phyloP scores from a whole-genome alignment of 805 yeast species.

The Candida montana region DNA sequence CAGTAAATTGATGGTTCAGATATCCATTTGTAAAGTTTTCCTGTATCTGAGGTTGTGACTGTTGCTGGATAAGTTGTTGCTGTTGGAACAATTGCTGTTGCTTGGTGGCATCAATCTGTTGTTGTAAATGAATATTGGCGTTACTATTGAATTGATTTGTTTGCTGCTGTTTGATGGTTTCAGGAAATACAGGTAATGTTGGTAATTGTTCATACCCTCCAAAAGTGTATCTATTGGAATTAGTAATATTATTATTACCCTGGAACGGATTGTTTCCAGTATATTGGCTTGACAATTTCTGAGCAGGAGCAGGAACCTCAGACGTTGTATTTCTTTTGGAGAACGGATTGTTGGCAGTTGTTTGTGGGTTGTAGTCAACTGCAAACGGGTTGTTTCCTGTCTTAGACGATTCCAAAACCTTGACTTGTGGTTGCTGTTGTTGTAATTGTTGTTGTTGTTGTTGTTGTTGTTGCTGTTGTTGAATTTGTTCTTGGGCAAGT shows the following conservation, averaged over 20 bases:
- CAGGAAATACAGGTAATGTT: conserved; percentile 65
- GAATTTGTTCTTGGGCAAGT: neutral
- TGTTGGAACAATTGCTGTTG: conserved; percentile 20
- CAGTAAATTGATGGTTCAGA: conserved; percentile 11
- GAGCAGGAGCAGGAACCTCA: neutral
- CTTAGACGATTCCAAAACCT: conserved; percentile 11
- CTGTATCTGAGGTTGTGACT: conserved; percentile 22
- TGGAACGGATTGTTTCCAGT: conserved; percentile 39
- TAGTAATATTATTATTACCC: conserved; percentile 10
- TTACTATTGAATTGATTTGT: conserved; percentile 33
- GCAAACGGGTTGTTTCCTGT: conserved; percentile 29
- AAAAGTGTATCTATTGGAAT: conserved; percentile 46
- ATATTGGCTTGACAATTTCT: conserved; percentile 19
- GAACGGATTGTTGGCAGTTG: conserved; percentile 27
- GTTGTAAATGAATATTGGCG: conserved; percentile 33
- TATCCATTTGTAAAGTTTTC: conserved; percentile 3
- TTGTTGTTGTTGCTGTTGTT: conserved; percentile 13
- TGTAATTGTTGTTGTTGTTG: conserved; percentile 20
- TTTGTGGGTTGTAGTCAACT: conserved; percentile 14
- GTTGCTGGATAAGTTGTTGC: conserved; percentile 8
- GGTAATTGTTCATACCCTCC: conserved; percentile 68
- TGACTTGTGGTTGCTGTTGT: conserved; percentile 11
- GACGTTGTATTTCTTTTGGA: conserved; percentile 7
- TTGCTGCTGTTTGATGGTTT: conserved; percentile 42
- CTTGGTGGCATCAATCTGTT: conserved; percentile 17